Evolutionary conservation across 1,139 yeast species (phyloP), one percentile per base, ranked within the genome.

Genomic region (Eremothecium cymbalariae): DNA sequence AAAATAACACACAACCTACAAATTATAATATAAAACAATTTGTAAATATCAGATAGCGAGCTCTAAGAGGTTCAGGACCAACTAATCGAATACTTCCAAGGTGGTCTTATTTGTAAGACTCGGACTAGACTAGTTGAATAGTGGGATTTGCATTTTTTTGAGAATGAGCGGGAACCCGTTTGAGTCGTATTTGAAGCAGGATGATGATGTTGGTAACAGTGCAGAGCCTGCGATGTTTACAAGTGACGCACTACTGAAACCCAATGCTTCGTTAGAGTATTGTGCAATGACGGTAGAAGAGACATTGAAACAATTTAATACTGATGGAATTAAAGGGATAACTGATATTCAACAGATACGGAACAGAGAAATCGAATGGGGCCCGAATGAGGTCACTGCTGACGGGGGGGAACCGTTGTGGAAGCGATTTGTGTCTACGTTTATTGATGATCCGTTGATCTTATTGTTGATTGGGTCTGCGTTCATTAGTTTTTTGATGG

Each of bases 371-470:
- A 67, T 77, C 17, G 62, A 78, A 17, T 81, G 85, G 52, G 98
- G 98, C 15, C 14, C 45, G 4, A 54, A 54, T 34, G 58, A 54
- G 28, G 44, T 54, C 8, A 31, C 33, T 3, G 40, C 41, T 4
- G 55, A 50, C 7, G 56, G 52, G n/a, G 55, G 47, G 8, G 55
- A 48, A 23, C 72, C 74, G 39, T 52, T 88, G 32, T 40, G 72
- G 11, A 60, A 71, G 62, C 81, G 82, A 56, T 90, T 90, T 50
- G 37, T 85, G 16, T 68, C 79, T 37, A 84, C 78, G 36, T 88
- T 90, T 53, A 78, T 82, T 50, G 90, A 81, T 48, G 94, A 88
- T 60, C 95, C 95, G 12, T 67, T 90, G 60, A 88, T 90, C 44
- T 64, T 90, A 48, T 64, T 90, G 38, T 68, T 90, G 50, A 82